Evolutionary conservation across 345 rosid species (phyloP), one percentile per base, ranked within the genome.

Genomic region (Noccaea bulbosa): DNA sequence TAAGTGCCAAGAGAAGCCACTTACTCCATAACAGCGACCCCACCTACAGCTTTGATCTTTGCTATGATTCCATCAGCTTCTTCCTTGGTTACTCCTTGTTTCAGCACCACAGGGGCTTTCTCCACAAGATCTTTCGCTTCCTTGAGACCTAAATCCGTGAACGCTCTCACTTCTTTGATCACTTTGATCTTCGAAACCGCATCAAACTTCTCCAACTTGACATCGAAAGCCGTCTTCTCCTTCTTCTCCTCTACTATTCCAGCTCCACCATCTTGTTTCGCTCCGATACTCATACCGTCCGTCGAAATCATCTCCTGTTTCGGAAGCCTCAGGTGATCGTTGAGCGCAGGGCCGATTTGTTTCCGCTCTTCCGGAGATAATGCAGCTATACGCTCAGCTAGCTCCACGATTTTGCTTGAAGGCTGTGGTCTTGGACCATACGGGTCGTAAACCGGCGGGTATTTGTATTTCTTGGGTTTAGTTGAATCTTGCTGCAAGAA

Each of bases 111-210:
- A 0, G 81, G 74, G 7, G 17, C 78, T 63, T 78, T 73, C 74
- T 78, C 81, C 44, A 78, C 81, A 22, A 78, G 74, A 70, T 72
- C 81, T 47, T 78, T 78, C 0, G 81, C 78, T 39, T 78, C 81
- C 20, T 72, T 78, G n/a, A 78, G 55, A 33, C 77, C 78, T 67
- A 78, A 78, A 34, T 45, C 68, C 4, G 81, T 78, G 52, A 78
- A 78, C 1, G 74, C 22, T 63, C 81, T 72, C 53, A 78, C 66
- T 62, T 78, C 81, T 67, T 78, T 78, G 2, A 78, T 73, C 47
- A 78, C 74, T 30, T 78, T 78, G 60, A 78, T 56, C 75, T 78
- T 78, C 5, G 70, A 20, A 35, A 74, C 17, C 5, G 74, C 44
- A 33, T 78, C 73, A 62, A 55, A 78, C 78, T 68, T 78, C 70